A percentile compares a stretch with the other conserved stretches of the same genome.
Evolutionary conservation across 169 alveolate genomes (phyloP).

Genomic region (Plasmodium gonderi): DNA sequence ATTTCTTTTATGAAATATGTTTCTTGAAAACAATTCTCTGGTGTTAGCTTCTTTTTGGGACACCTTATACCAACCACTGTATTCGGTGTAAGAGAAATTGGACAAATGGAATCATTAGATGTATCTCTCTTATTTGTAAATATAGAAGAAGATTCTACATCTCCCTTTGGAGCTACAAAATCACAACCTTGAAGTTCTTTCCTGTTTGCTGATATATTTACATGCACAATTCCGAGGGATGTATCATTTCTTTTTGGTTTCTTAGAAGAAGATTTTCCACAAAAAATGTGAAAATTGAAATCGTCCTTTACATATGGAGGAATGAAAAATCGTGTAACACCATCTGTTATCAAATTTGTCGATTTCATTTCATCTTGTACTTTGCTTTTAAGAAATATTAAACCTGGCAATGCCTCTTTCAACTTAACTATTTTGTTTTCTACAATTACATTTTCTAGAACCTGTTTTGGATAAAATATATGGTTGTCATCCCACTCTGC

Average conservation of each 20-base stretch:
- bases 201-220: conserved; percentile 39
- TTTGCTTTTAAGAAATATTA: neutral
- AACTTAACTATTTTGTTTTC: conserved; percentile 23
- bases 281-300: conserved; percentile 30
- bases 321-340: conserved; percentile 8
- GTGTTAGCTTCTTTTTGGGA: conserved; percentile 10
- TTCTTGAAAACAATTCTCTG: conserved; percentile 32
- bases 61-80: conserved; percentile 51
- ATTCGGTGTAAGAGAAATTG: conserved; percentile 3
- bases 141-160: neutral
- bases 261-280: conserved; percentile 20
- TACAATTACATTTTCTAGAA: conserved; percentile 11
- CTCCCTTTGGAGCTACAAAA: conserved; percentile 14
- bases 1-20: neutral
- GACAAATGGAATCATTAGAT: neutral
- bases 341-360: conserved; percentile 16
- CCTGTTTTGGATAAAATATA: conserved; percentile 42
- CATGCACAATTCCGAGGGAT: conserved; percentile 23
- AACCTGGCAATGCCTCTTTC: conserved; percentile 10
- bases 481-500: conserved; percentile 22
- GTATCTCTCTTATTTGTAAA: conserved; percentile 7
- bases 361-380: neutral
- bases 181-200: conserved; percentile 39
- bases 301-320: conserved; percentile 58
- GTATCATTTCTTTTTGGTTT: conserved; percentile 19